A percentile compares a stretch with the other conserved stretches of the same genome.
Evolutionary conservation across 1,139 yeast genomes (phyloP).

Genomic region (Yamadazyma songkhlaensis): DNA sequence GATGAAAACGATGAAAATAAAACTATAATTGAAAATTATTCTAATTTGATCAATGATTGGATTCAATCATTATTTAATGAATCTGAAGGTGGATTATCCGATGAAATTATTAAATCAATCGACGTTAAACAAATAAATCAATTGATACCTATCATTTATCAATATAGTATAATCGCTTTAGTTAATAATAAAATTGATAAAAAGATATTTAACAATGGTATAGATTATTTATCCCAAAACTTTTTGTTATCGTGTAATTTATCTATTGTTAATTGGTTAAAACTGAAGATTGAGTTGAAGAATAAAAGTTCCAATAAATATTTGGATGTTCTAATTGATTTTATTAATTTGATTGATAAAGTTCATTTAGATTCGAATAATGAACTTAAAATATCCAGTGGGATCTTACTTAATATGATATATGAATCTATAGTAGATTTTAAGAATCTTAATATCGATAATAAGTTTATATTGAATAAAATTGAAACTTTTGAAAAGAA

Average conservation of each 20-base stretch:
- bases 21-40: conserved; percentile 33
- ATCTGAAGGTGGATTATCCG: conserved; percentile 77
- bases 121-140: conserved; percentile 66
- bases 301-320: conserved; percentile 11
- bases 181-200: conserved; percentile 47
- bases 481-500: conserved; percentile 1
- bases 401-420: conserved; percentile 9
- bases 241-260: conserved; percentile 41
- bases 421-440: conserved; percentile 3
- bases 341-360: conserved; percentile 20
- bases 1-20: conserved; percentile 20
- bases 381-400: conserved; percentile 13
- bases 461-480: conserved; percentile 1
- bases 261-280: conserved; percentile 35
- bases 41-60: conserved; percentile 69
- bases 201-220: conserved; percentile 35
- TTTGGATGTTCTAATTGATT: conserved; percentile 13
- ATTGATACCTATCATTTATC: conserved; percentile 69
- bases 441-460: conserved; percentile 2
- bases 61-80: conserved; percentile 72
- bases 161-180: conserved; percentile 68
- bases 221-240: conserved; percentile 43
- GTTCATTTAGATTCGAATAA: conserved; percentile 16
- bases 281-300: conserved; percentile 14
- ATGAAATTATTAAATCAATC: conserved; percentile 68